Percentiles rank a stretch among this genome's conserved stretches.
phyloP scores from a whole-genome alignment of 2,329 filamentous ascomycete genomes.

The Aspergillus tanneri region DNA sequence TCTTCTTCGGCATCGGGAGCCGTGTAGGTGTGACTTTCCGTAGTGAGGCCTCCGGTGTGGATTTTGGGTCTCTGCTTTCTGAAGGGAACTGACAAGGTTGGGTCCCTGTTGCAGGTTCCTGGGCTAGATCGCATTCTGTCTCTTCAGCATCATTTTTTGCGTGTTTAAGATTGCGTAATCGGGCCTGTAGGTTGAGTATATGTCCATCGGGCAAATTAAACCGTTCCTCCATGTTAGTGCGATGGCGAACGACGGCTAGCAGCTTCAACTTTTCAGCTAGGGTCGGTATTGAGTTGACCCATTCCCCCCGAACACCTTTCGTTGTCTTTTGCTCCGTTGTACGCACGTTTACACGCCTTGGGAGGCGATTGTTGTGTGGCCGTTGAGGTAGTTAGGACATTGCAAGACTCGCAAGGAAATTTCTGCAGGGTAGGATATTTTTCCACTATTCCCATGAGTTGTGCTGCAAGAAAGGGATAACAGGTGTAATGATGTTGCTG shows the following conservation, averaged over 20 bases:
- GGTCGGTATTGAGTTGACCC: constrained; percentile 11
- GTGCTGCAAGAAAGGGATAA: constrained; percentile 9
- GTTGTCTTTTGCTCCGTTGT: not conserved
- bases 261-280: constrained; percentile 20
- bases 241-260: constrained; percentile 2
- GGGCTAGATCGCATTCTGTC: constrained; percentile 12
- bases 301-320: constrained; percentile 11
- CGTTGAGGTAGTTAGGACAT: constrained; percentile 7
- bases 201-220: constrained; percentile 31
- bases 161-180: constrained; percentile 16
- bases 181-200: constrained; percentile 31
- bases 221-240: constrained; percentile 27
- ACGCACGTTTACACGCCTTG: not conserved
- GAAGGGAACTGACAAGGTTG: constrained; percentile 4
- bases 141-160: constrained; percentile 17
- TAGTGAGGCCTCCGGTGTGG: constrained; percentile 13
- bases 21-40: constrained; percentile 26
- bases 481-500: constrained; percentile 13
- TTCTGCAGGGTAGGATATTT: constrained; percentile 1
- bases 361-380: not conserved
- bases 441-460: not conserved
- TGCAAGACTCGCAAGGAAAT: constrained; percentile 4
- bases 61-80: constrained; percentile 11
- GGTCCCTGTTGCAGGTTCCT: not conserved
- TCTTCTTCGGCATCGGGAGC: constrained; percentile 28